Base-by-base conservation (phyloP, 164 flowering plant genomes). In the Tetracentron sinense region DNA sequence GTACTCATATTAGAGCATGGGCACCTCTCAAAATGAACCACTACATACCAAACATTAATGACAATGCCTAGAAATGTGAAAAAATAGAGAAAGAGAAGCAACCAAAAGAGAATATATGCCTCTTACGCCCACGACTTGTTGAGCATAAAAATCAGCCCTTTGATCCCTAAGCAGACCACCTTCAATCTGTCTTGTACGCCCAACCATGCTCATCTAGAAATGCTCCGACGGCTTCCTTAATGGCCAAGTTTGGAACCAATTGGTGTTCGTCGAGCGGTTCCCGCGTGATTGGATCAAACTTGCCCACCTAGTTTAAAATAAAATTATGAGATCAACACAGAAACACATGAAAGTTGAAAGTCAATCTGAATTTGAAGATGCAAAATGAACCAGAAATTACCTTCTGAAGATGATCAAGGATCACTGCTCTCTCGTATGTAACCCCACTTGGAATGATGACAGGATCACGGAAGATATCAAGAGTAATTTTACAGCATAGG, bases 361-460 rank as follows among this genome's bases (percentile, higher is more conserved):
- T 6, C 16, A 14, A 16, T 8, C 44, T 38, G 44, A 38, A 3
- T 16, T 28, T 23, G 4, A 4, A 23, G 23, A 62, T 27, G 12
- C n/a, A 31, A 44, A 5, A 47, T 14, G 0, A 58, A 64, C 12
- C 2, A 49, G 56, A 49, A 26, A 8, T 67, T 57, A 95, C 99
- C 99, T 88, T 85, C 55, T 79, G 62, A 46, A 95, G 82, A 83
- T 95, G 99, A 0, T 88, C 89, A 60, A 89, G 75, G 63, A 95
- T 71, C 60, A 79, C 89, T 29, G 87, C 80, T 71, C 97, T 82
- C 75, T 95, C 99, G 56, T 92, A 95, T 42, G 99, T 78, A 53
- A 88, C 60, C 31, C 99, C 99, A 75, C 96, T 83, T 2, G 99
- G 99, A 63, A 89, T 76, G 67, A 95, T 92, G 62, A 95, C 96